Base-by-base conservation (phyloP, 805 yeast genomes). In the Kazachstania kunashirensis region DNA sequence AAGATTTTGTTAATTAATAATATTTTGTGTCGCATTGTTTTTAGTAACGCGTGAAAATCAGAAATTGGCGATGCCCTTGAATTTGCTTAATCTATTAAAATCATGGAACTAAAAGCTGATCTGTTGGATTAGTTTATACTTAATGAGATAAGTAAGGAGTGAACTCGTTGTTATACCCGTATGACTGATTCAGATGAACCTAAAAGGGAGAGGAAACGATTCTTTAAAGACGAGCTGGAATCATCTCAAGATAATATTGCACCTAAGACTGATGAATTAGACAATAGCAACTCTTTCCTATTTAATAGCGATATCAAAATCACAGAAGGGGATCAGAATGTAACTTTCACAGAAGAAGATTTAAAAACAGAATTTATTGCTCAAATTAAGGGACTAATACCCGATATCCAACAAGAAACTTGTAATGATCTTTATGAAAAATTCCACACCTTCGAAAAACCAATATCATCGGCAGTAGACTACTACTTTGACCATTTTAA, bases 381-480 rank as follows among this genome's bases (percentile, higher is more conserved):
- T 1, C 54, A 61, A 32, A 42, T 68, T 16, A 49, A 42, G 27
- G 61, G 59, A 3, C 56, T 67, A 28, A 55, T 67, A 12, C 62
- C 65, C 0, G 59, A 49, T 8, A 54, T 68, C 2, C 32, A 53
- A 7, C 43, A 45, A 1, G 12, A 33, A 0, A 39, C 48, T 3
- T 43, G 60, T 2, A 37, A 39, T 6, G 25, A 36, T 12, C 44
- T 68, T 10, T 60, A 43, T 34, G 42, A 46, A 2, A 55, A 52
- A 37, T 63, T 54, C 40, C 44, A 47, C n/a, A 36, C 43, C 12
- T 33, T 46, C 0, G 47, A 45, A 1, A 53, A 57, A n/a, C 48
- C 57, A 2, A 47, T 68, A 3, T 42, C 63, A 10, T 47, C 48
- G n/a, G 70, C 75, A 1, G 59, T 66, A 2, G 61, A 64, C 38